Evolutionary conservation across 805 yeast genomes (phyloP).

Genomic region (Komagataella phaffii): DNA sequence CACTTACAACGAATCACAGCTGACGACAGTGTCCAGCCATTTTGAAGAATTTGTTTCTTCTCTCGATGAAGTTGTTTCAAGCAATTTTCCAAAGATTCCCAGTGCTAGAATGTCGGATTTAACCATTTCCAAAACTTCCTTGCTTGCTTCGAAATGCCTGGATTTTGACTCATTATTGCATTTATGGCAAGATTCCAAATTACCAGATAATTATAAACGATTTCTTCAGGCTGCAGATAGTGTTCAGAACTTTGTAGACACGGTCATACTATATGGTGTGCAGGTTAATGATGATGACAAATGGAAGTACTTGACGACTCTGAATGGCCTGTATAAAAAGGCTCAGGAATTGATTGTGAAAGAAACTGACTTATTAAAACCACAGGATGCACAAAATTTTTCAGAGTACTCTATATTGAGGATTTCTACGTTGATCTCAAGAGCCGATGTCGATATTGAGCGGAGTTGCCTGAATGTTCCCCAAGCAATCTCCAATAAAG

Average conservation of each 20-base stretch:
- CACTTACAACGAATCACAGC: conserved; percentile 3
- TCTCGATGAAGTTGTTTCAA: conserved; percentile 7
- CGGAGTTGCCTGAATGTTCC: conserved; percentile 22
- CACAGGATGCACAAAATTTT: conserved; percentile 9
- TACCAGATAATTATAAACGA: conserved; percentile 21
- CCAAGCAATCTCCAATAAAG: conserved; percentile 17
- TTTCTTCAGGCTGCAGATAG: conserved; percentile 28
- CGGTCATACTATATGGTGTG: conserved; percentile 11
- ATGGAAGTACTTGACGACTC: conserved; percentile 27
- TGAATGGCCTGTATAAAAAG: conserved; percentile 22
- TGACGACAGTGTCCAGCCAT: neutral
- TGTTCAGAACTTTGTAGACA: conserved; percentile 27
- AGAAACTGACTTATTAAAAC: conserved; percentile 5
- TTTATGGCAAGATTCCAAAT: conserved; percentile 20
- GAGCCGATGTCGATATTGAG: conserved; percentile 40
- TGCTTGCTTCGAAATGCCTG: conserved; percentile 14
- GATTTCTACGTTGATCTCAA: conserved; percentile 26
- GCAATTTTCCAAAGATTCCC: conserved; percentile 10
- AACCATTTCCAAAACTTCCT: conserved; percentile 11
- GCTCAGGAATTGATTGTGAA: conserved; percentile 22
- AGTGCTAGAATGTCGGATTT: neutral
- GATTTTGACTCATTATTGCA: conserved; percentile 14
- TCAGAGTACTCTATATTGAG: conserved; percentile 18
- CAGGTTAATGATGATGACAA: conserved; percentile 8
- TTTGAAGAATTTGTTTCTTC: conserved; percentile 4